Evolutionary conservation across 768 basidiomycete genomes (phyloP), one percentile per base, ranked within the genome.

Genomic region (Omphalotus guepiniiformis): DNA sequence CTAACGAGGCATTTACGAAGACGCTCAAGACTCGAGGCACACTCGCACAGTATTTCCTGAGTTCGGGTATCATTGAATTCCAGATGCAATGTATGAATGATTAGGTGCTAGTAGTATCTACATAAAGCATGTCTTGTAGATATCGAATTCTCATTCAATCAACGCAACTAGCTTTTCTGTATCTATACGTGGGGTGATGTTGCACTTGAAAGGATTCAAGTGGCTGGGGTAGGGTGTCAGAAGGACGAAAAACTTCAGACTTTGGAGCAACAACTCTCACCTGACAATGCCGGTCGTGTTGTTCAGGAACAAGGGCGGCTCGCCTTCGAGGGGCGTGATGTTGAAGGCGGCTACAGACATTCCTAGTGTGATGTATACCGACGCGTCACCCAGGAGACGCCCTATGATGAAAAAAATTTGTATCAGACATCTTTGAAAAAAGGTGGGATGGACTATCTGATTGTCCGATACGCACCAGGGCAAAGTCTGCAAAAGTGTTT

Each of bases 331-430:
- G 23, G 46, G 37, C 30, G 26, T 26, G n/a, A 47, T 40, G 16
- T 47, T n/a, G 15, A 47, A 47, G 15, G 46, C 46, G 13, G 46
- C 46, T 22, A 47, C 12, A 21, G 34, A 26, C 46, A 47, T 47
- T 19, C 37, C 46, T 15, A 47, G 25, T 9, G 46, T 47, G 29
- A 47, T 47, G 9, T 39, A 47, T 2, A 47, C 28, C 2, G 46
- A 39, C 16, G 37, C 46, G 22, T 47, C 38, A n/a, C 46, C 46
- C 23, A 47, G 38, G 13, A 47, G 16, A 39, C 46, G 46, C 3
- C 46, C 46, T 47, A 27, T 5, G 16, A 25, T 21, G 38, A n/a
- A 27, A 6, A n/a, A 23, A 47, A 16, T 12, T 39, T 19, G 15
- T 9, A n/a, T n/a, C n/a, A n/a, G n/a, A n/a, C n/a, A n/a, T n/a